Evolutionary conservation across 345 rosid genomes (phyloP).

Genomic region (Xanthoceras sorbifolium): DNA sequence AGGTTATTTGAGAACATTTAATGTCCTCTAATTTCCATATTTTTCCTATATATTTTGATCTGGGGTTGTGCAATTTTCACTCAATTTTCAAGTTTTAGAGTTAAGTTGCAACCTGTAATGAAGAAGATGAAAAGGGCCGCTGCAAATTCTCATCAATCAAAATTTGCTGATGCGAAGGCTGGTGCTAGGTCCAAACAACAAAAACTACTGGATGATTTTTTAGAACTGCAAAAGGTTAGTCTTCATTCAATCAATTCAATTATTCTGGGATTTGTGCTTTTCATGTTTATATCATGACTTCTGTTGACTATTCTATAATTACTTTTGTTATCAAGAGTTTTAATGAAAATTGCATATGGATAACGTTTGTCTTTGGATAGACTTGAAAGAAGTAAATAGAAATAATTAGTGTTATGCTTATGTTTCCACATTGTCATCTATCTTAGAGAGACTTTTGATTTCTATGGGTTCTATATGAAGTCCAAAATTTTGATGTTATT

Average conservation of each 20-base stretch:
- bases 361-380: background rate
- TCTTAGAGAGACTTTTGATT: background rate
- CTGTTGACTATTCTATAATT: background rate
- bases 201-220: constrained; percentile 35
- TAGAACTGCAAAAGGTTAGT: constrained; percentile 44
- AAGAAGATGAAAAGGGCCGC: constrained; percentile 34
- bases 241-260: background rate
- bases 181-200: constrained; percentile 31
- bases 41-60: background rate
- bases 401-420: background rate
- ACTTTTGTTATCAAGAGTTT: background rate
- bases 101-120: constrained; percentile 21
- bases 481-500: background rate
- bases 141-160: constrained; percentile 12
- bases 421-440: background rate
- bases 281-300: background rate
- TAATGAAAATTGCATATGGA: background rate
- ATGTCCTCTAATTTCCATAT: background rate
- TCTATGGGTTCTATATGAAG: background rate
- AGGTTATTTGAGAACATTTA: background rate
- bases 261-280: background rate
- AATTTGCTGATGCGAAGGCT: constrained; percentile 22
- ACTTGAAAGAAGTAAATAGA: background rate
- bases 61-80: background rate
- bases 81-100: background rate